phyloP scores from a whole-genome alignment of 768 basidiomycete genomes.

The Clitopilus hobsonii region DNA sequence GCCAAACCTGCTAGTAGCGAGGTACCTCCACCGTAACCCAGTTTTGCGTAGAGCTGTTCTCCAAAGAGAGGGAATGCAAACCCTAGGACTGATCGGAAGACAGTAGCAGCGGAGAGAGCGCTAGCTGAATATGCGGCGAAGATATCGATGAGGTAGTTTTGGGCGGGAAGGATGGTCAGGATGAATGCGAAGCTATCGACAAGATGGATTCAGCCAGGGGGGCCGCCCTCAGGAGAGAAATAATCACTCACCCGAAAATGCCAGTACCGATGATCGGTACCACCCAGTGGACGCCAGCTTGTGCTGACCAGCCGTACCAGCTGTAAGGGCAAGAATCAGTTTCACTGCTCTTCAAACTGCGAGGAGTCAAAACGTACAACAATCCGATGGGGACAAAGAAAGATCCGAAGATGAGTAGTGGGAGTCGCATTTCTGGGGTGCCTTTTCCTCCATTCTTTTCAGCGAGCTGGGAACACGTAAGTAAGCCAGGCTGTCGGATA shows the following conservation, averaged over 20 bases:
- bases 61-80: conserved; percentile 68
- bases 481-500: no score
- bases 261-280: conserved; percentile 64
- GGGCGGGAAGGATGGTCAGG: conserved; percentile 51
- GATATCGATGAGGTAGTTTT: conserved; percentile 63
- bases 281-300: conserved; percentile 57
- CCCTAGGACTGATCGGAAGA: conserved; percentile 58
- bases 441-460: conserved; percentile 55
- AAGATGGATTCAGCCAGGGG: not conserved
- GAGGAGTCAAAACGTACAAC: not conserved
- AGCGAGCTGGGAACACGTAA: no score
- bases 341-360: not conserved
- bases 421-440: conserved; percentile 69
- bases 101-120: conserved; percentile 57
- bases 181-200: conserved; percentile 1
- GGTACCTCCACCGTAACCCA: conserved; percentile 58
- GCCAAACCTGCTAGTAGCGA: conserved; percentile 30
- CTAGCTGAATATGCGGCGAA: conserved; percentile 67
- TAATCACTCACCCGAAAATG: conserved; percentile 56
- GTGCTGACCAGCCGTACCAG: conserved; percentile 77
- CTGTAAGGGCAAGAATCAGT: no score
- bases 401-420: conserved; percentile 61
- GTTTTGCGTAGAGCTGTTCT: conserved; percentile 45
- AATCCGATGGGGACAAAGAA: conserved; percentile 58
- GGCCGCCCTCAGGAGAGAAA: conserved; percentile 43